phyloP scores from a whole-genome alignment of 768 basidiomycete genomes.

The Pleurotus pulmonarius region DNA sequence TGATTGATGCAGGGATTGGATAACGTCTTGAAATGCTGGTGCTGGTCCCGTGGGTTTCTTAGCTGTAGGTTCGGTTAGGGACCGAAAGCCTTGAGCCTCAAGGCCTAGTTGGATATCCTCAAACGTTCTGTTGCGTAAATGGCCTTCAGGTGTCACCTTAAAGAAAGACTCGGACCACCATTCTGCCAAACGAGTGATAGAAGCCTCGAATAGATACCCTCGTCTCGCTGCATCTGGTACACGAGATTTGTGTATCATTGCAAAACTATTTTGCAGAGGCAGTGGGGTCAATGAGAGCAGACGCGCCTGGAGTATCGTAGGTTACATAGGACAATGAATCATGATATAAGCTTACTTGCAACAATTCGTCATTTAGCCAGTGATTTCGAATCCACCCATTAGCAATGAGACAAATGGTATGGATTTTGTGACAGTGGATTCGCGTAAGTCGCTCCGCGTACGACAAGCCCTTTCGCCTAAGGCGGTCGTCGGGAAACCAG shows the following conservation, averaged over 20 bases:
- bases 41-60: conserved; percentile 21
- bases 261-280: conserved; percentile 74
- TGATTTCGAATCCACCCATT: conserved; percentile 74
- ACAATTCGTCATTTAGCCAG: conserved; percentile 77
- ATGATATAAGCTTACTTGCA: conserved; percentile 61
- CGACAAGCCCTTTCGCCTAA: conserved; percentile 46
- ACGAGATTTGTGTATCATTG: conserved; percentile 74
- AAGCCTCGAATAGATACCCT: conserved; percentile 84
- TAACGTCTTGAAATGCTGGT: conserved; percentile 21
- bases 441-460: conserved; percentile 70
- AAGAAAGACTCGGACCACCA: conserved; percentile 88
- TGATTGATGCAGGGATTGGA: conserved; percentile 41
- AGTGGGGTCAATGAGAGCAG: conserved; percentile 85
- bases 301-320: conserved; percentile 57
- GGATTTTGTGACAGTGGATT: conserved; percentile 84
- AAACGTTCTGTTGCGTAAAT: conserved; percentile 74
- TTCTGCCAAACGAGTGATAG: conserved; percentile 63
- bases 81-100: conserved; percentile 25
- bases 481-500: conserved; percentile 28
- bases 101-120: conserved; percentile 60
- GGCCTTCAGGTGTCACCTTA: conserved; percentile 55
- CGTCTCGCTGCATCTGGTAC: conserved; percentile 79
- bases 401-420: conserved; percentile 76
- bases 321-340: background rate
- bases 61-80: conserved; percentile 15